Evolutionary conservation across 176 grass and related monocot species (phyloP).

Genomic region (Cymbopogon citratus): DNA sequence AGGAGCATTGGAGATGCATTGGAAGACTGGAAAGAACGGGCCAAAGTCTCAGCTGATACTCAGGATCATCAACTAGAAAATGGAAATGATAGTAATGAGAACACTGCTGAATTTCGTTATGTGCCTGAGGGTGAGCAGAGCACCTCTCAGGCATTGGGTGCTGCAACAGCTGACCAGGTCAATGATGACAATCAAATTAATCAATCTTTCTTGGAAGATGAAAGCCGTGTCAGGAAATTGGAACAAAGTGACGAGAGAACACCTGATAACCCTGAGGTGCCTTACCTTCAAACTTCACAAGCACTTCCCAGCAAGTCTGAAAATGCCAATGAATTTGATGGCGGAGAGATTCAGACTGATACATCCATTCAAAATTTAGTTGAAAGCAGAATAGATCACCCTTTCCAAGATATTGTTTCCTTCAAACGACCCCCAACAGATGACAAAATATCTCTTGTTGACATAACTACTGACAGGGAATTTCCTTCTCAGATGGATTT

Average conservation of each 20-base stretch:
- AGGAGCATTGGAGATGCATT: conserved; percentile 86
- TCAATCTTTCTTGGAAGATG: conserved; percentile 52
- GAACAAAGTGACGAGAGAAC: conserved; percentile 38
- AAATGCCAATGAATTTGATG: conserved; percentile 37
- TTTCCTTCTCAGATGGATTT: conserved; percentile 42
- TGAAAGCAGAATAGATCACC: conserved; percentile 24
- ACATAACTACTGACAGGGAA: conserved; percentile 18
- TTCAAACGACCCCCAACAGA: conserved; percentile 50
- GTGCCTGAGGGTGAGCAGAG: conserved; percentile 73
- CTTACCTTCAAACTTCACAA: conserved; percentile 55
- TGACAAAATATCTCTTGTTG: conserved; percentile 37
- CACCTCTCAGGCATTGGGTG: conserved; percentile 85
- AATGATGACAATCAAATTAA: conserved; percentile 40
- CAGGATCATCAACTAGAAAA: conserved; percentile 54
- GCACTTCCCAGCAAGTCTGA: conserved; percentile 42
- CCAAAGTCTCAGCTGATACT: conserved; percentile 68
- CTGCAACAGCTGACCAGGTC: conserved; percentile 77
- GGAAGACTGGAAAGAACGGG: conserved; percentile 93
- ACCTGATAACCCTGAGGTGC: conserved; percentile 45
- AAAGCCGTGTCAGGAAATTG: conserved; percentile 36
- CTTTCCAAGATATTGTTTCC: conserved; percentile 51
- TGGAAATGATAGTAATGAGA: conserved; percentile 50
- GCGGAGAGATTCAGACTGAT: conserved; percentile 32
- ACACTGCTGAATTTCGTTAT: conserved; percentile 71
- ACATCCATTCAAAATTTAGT: conserved; percentile 30